These are phyloP conservation scores for Salicornia ramosissima DNA, from an alignment of 148 eudicot genomes.

Conservation along the genomic window DNA sequence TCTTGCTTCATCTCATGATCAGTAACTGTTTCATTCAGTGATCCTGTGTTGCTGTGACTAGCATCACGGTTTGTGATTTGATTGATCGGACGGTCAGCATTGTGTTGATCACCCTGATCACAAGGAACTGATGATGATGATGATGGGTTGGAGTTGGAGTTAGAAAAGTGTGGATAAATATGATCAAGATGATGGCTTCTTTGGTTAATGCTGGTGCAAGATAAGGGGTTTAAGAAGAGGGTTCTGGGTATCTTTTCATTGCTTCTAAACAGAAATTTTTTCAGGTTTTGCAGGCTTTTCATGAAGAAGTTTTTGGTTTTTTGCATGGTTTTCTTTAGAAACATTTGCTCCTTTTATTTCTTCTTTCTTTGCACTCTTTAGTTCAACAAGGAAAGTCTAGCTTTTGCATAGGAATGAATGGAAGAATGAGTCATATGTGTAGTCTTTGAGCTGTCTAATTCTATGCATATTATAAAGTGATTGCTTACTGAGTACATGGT, in stretches of 20 bases:
- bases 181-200: slow-evolving; percentile 33
- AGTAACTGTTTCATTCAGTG: background rate
- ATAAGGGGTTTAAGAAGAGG: slow-evolving; percentile 33
- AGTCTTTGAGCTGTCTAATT: background rate
- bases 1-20: background rate
- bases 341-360: slow-evolving; percentile 35
- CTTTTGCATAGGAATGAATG: background rate
- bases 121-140: slow-evolving; percentile 27
- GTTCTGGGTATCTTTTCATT: slow-evolving; percentile 44
- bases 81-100: background rate
- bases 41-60: background rate
- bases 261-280: slow-evolving; percentile 33
- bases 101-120: slow-evolving; percentile 12
- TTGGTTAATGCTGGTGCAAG: slow-evolving; percentile 25
- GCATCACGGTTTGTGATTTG: background rate
- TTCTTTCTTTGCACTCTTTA: background rate
- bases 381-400: background rate
- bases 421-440: background rate
- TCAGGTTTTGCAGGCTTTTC: slow-evolving; percentile 51
- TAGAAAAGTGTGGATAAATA: slow-evolving; percentile 26
- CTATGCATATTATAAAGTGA: no score
- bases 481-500: background rate
- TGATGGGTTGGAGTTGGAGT: slow-evolving; percentile 30
- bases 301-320: slow-evolving; percentile 50
- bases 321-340: slow-evolving; percentile 32